These are phyloP conservation scores for Rhizophagus prolifer DNA, from an alignment of 192 early-diverging fungal species.

Conservation along the genomic window DNA sequence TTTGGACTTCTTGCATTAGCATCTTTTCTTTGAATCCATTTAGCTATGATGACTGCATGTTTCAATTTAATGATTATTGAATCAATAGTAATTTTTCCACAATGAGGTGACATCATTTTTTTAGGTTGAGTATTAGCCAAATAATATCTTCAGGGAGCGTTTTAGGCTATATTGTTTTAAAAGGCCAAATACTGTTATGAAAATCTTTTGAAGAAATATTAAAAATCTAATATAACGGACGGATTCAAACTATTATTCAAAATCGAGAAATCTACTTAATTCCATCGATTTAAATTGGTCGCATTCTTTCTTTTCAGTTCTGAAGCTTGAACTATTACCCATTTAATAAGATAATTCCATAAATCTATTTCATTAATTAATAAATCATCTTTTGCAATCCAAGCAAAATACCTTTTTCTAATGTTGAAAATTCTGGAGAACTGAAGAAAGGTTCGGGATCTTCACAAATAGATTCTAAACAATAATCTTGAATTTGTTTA, in stretches of 20 bases:
- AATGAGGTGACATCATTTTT: neutral
- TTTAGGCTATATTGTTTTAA: neutral
- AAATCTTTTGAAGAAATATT: constrained; percentile 17
- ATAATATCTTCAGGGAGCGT: neutral
- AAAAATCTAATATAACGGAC: constrained; percentile 1
- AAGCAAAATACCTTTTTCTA: constrained; percentile 17
- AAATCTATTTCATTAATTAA: constrained; percentile 17
- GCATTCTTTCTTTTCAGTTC: neutral
- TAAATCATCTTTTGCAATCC: neutral
- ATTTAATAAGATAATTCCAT: constrained; percentile 23
- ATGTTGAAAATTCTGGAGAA: neutral
- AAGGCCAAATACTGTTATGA: neutral
- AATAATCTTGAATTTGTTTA: constrained; percentile 15
- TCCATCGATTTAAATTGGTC: neutral
- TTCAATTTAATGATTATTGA: neutral
- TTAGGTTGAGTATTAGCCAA: neutral
- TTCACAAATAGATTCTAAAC: constrained; percentile 3
- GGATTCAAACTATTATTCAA: constrained; percentile 1
- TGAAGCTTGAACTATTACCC: constrained; percentile 2
- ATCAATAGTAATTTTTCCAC: neutral
- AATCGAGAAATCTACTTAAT: neutral
- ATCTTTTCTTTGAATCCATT: neutral
- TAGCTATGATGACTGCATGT: neutral
- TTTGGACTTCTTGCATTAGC: neutral
- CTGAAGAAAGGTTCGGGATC: constrained; percentile 2